A percentile compares a stretch with the other conserved stretches of the same genome.
These are phyloP conservation scores for Penicillium robsamsonii DNA, from an alignment of 495 filamentous ascomycete genomes.

Conservation along the genomic window DNA sequence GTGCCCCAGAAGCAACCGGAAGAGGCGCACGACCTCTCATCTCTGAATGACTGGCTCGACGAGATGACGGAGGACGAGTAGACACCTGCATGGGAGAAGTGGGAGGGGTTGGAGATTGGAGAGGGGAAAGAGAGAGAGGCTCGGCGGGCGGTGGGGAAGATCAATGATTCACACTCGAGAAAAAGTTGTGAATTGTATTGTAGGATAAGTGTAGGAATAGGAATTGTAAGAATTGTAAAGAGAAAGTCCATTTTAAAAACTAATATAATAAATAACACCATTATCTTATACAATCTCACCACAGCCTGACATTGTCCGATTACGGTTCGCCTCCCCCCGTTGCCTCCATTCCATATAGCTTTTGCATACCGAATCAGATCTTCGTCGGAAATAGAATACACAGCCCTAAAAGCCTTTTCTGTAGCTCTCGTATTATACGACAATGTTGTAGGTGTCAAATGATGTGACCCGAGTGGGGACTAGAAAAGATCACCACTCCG, in stretches of 20 bases:
- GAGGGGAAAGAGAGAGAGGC: conserved; percentile 16
- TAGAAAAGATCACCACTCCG: conserved; percentile 19
- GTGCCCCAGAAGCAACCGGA: conserved; percentile 37
- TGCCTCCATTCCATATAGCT: conserved; percentile 23
- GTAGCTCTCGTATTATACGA: not conserved
- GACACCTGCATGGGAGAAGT: conserved; percentile 25
- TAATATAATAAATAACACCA: not conserved
- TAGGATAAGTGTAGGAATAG: not conserved
- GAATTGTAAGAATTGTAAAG: not conserved
- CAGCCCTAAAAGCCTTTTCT: conserved; percentile 10
- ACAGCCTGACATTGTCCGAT: conserved; percentile 18
- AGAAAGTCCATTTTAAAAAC: not conserved
- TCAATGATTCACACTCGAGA: not conserved
- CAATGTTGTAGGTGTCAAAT: conserved; percentile 20
- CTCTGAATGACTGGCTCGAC: conserved; percentile 26
- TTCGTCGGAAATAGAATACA: conserved; percentile 1
- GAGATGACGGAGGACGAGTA: conserved; percentile 26
- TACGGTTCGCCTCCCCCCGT: conserved; percentile 20
- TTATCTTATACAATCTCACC: conserved; percentile 7
- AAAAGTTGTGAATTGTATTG: too few relatives aligned
- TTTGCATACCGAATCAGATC: conserved; percentile 8
- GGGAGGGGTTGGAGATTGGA: conserved; percentile 14
- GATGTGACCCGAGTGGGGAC: conserved; percentile 24
- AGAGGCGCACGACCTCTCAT: conserved; percentile 49
- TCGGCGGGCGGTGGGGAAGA: conserved; percentile 21